Evolutionary conservation across 2,329 filamentous ascomycete species (phyloP).

Genomic region (Colletotrichum chlorophyti): DNA sequence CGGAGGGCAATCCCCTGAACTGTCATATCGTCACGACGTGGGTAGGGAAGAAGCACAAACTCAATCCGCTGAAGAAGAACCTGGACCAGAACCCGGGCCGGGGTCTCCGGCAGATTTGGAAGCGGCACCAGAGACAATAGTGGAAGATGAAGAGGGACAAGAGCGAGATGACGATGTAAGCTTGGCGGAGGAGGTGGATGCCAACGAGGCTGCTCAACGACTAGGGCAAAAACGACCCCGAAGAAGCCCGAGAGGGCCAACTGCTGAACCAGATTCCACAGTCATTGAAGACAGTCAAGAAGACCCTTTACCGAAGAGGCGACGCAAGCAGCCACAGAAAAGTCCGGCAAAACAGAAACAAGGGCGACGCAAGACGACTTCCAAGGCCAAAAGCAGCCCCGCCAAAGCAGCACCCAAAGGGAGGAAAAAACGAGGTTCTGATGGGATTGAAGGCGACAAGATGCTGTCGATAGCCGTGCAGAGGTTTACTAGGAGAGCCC

Average conservation of each 20-base stretch:
- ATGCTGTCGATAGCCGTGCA: constrained; percentile 65
- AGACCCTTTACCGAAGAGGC: constrained; percentile 43
- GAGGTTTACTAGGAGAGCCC: constrained; percentile 59
- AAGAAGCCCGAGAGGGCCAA: constrained; percentile 42
- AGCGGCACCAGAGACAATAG: neutral
- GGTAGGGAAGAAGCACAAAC: neutral
- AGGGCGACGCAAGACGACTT: constrained; percentile 16
- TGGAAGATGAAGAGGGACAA: neutral
- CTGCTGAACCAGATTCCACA: constrained; percentile 49
- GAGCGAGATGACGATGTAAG: constrained; percentile 19
- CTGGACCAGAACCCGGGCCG: neutral
- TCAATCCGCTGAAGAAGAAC: neutral
- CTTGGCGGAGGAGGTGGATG: constrained; percentile 53
- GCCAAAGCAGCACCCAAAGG: constrained; percentile 29
- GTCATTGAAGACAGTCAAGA: constrained; percentile 36
- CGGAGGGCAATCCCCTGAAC: constrained; percentile 21
- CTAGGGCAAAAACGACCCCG: constrained; percentile 53
- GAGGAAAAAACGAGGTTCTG: constrained; percentile 28
- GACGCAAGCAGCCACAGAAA: constrained; percentile 41
- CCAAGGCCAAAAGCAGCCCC: constrained; percentile 32
- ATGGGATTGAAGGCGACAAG: constrained; percentile 15
- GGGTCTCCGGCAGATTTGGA: neutral
- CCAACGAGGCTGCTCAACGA: constrained; percentile 47
- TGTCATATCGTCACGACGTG: constrained; percentile 6
- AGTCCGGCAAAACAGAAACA: constrained; percentile 53